Base-by-base conservation (phyloP, 176 grass and related monocot species). In the Ensete ventricosum region DNA sequence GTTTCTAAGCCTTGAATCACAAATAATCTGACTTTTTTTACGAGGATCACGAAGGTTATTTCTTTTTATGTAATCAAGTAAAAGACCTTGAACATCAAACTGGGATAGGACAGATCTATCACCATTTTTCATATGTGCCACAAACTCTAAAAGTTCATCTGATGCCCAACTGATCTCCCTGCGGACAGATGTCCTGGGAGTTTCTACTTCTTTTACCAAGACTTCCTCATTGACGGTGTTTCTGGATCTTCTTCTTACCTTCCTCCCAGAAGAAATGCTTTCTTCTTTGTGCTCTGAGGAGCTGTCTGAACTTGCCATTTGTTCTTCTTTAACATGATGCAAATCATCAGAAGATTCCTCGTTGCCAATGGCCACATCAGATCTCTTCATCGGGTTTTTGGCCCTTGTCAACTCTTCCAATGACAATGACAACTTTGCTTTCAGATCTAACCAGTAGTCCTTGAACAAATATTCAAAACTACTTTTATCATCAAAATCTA, bases 391-490 rank as follows among this genome's bases (percentile, higher is more conserved):
- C 67, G 71, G 77, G 80, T 52, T 74, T 81, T 84, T 91, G 50
- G 86, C 80, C 1, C 62, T 74, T 48, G 72, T 85, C 83, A 99
- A 81, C 75, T 99, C 91, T 83, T 91, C 96, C 70, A 94, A 52
- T 49, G 96, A 81, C 90, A 99, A 82, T 49, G 82, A 77, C 17
- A 87, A 81, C 24, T 87, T 99, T 77, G 48, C 74, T 78, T 91
- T 99, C 75, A 93, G 82, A 79, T 85, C 84, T 77, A 94, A 79
- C 88, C 90, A 99, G 79, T 94, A 99, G 16, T 89, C 91, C 77
- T 91, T 99, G 81, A 99, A 94, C 69, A 99, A 88, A 86, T 85
- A 91, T 81, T 92, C 92, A 88, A 88, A 99, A 74, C 84, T 91
- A 50, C 76, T 86, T 87, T 83, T 99, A 78, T 99, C 96, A 69